Percentiles rank a stretch among this genome's conserved stretches.
Conservation (phyloP, 2,329 filamentous ascomycete genomes). For the Pezicula neosporulosa region DNA sequence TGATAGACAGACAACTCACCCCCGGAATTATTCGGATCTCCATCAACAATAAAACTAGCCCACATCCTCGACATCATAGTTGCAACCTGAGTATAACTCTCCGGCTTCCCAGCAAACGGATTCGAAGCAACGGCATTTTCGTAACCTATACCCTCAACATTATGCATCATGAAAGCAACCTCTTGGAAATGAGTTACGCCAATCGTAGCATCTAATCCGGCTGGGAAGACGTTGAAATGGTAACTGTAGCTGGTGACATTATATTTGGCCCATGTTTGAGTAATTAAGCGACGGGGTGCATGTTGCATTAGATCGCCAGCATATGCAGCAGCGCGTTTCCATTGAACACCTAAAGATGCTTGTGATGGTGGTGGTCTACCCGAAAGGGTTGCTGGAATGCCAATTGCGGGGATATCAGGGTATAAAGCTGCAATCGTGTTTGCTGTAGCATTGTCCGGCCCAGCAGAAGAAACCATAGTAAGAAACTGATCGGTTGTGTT, state of each 20-base stretch:
- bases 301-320: slow-evolving; percentile 53
- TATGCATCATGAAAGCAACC: slow-evolving; percentile 34
- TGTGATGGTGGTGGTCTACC: slow-evolving; percentile 14
- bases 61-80: slow-evolving; percentile 21
- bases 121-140: slow-evolving; percentile 7
- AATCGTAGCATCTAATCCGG: slow-evolving; percentile 36
- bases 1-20: slow-evolving; percentile 8
- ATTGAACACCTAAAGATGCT: slow-evolving; percentile 40
- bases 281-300: slow-evolving; percentile 49
- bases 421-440: slow-evolving; percentile 42
- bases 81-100: slow-evolving; percentile 9
- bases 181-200: slow-evolving; percentile 51
- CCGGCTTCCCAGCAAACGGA: slow-evolving; percentile 15
- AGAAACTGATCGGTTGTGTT: slow-evolving; percentile 51
- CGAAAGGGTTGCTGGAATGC: slow-evolving; percentile 37
- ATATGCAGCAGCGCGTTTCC: slow-evolving; percentile 51
- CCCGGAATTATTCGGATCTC: slow-evolving; percentile 18
- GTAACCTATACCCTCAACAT: slow-evolving; percentile 23
- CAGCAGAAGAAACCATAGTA: not conserved
- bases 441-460: slow-evolving; percentile 25
- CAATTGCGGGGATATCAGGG: slow-evolving; percentile 45
- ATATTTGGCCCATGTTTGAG: slow-evolving; percentile 46
- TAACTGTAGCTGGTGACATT: slow-evolving; percentile 54
- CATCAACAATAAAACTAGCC: slow-evolving; percentile 16
- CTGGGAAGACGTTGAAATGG: slow-evolving; percentile 54